These are phyloP conservation scores for Colletotrichum viniferum DNA, from an alignment of 2,329 filamentous ascomycete species.

Conservation along the genomic window DNA sequence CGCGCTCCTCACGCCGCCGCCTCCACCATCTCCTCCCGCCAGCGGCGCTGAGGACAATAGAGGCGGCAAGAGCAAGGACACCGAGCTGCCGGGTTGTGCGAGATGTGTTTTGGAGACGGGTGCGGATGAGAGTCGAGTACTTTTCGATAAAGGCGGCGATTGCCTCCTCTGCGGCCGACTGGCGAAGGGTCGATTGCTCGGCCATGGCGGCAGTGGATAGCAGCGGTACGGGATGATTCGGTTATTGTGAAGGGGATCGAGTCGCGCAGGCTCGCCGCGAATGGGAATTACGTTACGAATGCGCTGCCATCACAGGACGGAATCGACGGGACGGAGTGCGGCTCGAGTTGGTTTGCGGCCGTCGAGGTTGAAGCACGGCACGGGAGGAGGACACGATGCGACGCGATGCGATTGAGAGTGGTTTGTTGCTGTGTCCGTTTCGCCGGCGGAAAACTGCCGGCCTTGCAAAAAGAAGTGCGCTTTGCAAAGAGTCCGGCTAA, in stretches of 20 bases:
- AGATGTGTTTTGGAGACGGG: conserved; percentile 67
- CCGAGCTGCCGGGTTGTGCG: conserved; percentile 75
- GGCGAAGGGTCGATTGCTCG: conserved; percentile 78
- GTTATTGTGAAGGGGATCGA: background rate
- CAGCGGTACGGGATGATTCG: background rate
- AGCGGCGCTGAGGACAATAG: conserved; percentile 80
- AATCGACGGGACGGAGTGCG: background rate
- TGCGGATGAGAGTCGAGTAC: conserved; percentile 58
- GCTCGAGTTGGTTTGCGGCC: background rate
- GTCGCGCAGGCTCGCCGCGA: conserved; percentile 17
- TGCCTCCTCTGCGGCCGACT: conserved; percentile 68
- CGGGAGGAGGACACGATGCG: background rate
- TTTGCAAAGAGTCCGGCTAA: background rate
- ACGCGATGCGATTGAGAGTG: background rate
- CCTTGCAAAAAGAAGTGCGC: background rate
- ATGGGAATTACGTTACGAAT: conserved; percentile 4
- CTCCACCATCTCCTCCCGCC: conserved; percentile 81
- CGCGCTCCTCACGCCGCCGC: conserved; percentile 74
- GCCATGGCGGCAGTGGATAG: conserved; percentile 68
- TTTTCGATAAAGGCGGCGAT: conserved; percentile 67
- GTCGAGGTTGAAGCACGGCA: background rate
- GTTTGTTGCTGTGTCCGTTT: background rate
- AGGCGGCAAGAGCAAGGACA: conserved; percentile 74
- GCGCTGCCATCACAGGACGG: conserved; percentile 16
- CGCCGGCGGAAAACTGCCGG: background rate